Conservation (phyloP, 1,139 yeast species). For the Arxiozyma bovina region DNA sequence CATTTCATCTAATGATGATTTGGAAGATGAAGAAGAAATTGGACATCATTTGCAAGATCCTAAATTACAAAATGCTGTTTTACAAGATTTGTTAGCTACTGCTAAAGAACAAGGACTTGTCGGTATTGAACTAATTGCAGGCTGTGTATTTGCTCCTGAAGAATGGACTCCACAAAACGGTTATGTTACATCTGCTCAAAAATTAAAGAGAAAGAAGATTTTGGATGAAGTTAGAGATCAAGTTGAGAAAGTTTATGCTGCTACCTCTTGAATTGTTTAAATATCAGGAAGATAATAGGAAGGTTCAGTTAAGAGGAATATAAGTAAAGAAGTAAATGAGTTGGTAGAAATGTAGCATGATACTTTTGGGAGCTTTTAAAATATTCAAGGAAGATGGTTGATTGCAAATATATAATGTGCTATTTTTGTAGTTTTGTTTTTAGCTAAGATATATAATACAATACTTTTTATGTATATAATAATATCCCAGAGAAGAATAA, state of each 20-base stretch:
- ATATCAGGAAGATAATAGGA: background rate
- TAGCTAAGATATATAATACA: no score
- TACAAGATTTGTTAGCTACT: constrained; percentile 54
- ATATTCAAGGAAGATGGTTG: no score
- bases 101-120: constrained; percentile 73
- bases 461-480: no score
- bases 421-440: no score
- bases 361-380: no score
- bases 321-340: no score
- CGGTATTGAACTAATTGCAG: constrained; percentile 80
- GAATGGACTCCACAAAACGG: constrained; percentile 99
- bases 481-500: no score
- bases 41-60: constrained; percentile 49
- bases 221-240: constrained; percentile 51
- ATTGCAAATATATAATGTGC: no score
- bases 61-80: constrained; percentile 48
- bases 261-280: background rate
- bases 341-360: no score
- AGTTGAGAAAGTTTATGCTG: constrained; percentile 48
- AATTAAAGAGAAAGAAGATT: constrained; percentile 89
- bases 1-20: constrained; percentile 39
- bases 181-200: constrained; percentile 89
- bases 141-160: constrained; percentile 67
- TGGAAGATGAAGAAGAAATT: constrained; percentile 16
- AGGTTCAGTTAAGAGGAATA: background rate